phyloP scores from a whole-genome alignment of 83 land plant species.

The Picea abies region DNA sequence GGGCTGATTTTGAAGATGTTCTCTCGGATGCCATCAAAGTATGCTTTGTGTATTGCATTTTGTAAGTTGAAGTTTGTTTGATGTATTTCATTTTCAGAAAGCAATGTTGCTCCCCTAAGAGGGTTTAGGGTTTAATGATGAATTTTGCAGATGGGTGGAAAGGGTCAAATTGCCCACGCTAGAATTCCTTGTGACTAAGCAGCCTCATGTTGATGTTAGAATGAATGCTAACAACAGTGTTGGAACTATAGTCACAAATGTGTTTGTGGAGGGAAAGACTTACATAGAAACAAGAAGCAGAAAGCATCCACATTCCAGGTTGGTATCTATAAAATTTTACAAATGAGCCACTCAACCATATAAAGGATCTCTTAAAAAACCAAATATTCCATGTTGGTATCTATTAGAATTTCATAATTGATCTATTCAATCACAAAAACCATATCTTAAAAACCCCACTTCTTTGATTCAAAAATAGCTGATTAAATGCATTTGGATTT shows the following conservation, averaged over 20 bases:
- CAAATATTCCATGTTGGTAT: too few relatives aligned
- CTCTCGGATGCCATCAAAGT: constrained; percentile 75
- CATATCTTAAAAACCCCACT: too few relatives aligned
- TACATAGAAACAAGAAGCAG: too few relatives aligned
- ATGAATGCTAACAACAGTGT: constrained; percentile 48
- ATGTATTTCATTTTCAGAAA: background rate
- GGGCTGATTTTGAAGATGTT: constrained; percentile 80
- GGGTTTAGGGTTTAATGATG: background rate
- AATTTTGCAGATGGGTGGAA: constrained; percentile 61
- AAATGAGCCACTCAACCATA: too few relatives aligned
- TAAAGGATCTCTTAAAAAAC: too few relatives aligned
- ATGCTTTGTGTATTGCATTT: constrained; percentile 96
- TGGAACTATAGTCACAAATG: constrained; percentile 63
- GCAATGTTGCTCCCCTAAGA: background rate
- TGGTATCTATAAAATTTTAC: too few relatives aligned
- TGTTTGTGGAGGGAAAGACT: constrained; percentile 60
- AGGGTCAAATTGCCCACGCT: constrained; percentile 76
- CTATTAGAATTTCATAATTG: too few relatives aligned
- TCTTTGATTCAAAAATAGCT: too few relatives aligned
- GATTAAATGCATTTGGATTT: too few relatives aligned
- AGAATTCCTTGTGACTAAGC: constrained; percentile 93
- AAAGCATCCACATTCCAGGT: too few relatives aligned
- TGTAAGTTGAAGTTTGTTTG: constrained; percentile 39
- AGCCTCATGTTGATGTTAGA: constrained; percentile 81
- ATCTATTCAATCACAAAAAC: too few relatives aligned